These are phyloP conservation scores for Lodderomyces orthopsilosis DNA, from an alignment of 1,139 yeast species.

Conservation along the genomic window DNA sequence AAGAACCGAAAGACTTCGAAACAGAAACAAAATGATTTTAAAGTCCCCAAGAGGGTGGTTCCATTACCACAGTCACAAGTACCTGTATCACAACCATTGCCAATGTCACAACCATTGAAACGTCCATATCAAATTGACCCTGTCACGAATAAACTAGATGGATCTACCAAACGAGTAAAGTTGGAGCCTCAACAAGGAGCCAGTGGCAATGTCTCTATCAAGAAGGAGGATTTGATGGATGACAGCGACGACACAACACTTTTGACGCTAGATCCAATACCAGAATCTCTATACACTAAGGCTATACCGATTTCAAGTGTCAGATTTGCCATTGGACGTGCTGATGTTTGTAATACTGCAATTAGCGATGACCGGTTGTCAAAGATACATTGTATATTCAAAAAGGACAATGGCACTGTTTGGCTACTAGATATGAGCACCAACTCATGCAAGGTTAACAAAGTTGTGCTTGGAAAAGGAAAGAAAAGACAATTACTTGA, in stretches of 20 bases:
- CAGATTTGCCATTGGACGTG: slow-evolving; percentile 62
- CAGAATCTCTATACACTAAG: slow-evolving; percentile 25
- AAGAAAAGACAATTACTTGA: slow-evolving; percentile 58
- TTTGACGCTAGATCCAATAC: slow-evolving; percentile 29
- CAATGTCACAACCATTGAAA: slow-evolving; percentile 13
- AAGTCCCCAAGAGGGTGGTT: slow-evolving; percentile 42
- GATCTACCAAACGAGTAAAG: background rate
- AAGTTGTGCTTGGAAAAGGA: slow-evolving; percentile 56
- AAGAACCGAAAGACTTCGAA: slow-evolving; percentile 20
- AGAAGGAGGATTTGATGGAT: slow-evolving; percentile 1
- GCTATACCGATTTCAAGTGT: slow-evolving; percentile 64
- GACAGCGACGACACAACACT: background rate
- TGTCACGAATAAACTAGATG: slow-evolving; percentile 4
- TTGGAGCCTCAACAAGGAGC: background rate
- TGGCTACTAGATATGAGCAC: slow-evolving; percentile 83
- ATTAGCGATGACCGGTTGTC: slow-evolving; percentile 77
- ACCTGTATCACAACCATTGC: slow-evolving; percentile 13
- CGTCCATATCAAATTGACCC: slow-evolving; percentile 10
- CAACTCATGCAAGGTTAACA: slow-evolving; percentile 74
- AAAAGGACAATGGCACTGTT: slow-evolving; percentile 61
- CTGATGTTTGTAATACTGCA: slow-evolving; percentile 54
- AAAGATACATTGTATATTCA: slow-evolving; percentile 73
- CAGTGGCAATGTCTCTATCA: background rate
- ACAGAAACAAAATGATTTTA: slow-evolving; percentile 32
- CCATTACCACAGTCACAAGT: slow-evolving; percentile 44